phyloP scores from a whole-genome alignment of 2,329 filamentous ascomycete genomes.

The Apiospora malaysiana region DNA sequence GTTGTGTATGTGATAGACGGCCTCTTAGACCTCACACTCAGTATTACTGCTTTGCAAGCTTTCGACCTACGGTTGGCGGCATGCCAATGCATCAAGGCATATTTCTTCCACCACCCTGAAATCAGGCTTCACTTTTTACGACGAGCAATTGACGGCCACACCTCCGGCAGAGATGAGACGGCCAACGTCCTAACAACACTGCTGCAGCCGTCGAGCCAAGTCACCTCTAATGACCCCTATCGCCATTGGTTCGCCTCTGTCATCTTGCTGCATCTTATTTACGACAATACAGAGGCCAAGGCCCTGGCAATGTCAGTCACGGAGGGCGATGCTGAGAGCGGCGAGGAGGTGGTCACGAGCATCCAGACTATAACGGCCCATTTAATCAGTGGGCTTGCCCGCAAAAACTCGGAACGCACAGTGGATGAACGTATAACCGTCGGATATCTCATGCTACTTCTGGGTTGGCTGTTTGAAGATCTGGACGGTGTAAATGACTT shows the following conservation, averaged over 20 bases:
- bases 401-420: slow-evolving; percentile 44
- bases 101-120: slow-evolving; percentile 81
- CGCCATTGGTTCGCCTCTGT: slow-evolving; percentile 88
- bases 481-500: slow-evolving; percentile 92
- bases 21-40: slow-evolving; percentile 81
- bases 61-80: slow-evolving; percentile 85
- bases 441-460: slow-evolving; percentile 87
- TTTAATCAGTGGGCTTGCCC: slow-evolving; percentile 78
- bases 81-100: slow-evolving; percentile 90
- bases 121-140: slow-evolving; percentile 86
- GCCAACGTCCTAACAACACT: slow-evolving; percentile 89
- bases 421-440: slow-evolving; percentile 81
- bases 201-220: slow-evolving; percentile 67
- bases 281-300: slow-evolving; percentile 81
- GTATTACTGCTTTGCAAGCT: slow-evolving; percentile 66
- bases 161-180: slow-evolving; percentile 77
- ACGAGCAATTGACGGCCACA: slow-evolving; percentile 87
- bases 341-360: slow-evolving; percentile 93
- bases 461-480: slow-evolving; percentile 91
- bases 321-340: slow-evolving; percentile 86
- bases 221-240: slow-evolving; percentile 78
- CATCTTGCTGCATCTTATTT: slow-evolving; percentile 84
- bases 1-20: slow-evolving; percentile 93
- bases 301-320: slow-evolving; percentile 78
- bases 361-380: slow-evolving; percentile 89